Conservation (phyloP, 2,329 filamentous ascomycete genomes). For the Mycosphaerella arachidis region DNA sequence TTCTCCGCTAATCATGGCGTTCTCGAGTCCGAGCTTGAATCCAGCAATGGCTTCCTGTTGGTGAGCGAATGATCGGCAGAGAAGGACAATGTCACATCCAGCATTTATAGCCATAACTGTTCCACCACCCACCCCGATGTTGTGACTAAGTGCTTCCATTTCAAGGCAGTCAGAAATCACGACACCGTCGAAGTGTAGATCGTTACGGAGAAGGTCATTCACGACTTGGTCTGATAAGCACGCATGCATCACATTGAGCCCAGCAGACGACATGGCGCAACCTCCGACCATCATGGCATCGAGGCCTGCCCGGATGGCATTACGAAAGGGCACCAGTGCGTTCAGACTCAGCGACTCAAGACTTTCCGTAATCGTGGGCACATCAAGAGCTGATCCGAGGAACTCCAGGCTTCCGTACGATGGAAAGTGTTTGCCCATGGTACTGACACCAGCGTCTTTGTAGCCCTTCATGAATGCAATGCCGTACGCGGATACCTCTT, state of each 20-base stretch:
- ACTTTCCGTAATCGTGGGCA: conserved; percentile 93
- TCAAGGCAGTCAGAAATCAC: conserved; percentile 93
- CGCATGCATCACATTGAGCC: conserved; percentile 92
- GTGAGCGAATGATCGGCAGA: conserved; percentile 81
- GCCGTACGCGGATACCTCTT: conserved; percentile 89
- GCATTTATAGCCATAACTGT: conserved; percentile 97
- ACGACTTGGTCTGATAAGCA: conserved; percentile 91
- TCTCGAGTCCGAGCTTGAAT: conserved; percentile 82
- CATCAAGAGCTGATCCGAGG: conserved; percentile 81
- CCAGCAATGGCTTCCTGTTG: conserved; percentile 90
- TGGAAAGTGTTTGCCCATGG: conserved; percentile 93
- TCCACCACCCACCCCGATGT: conserved; percentile 93
- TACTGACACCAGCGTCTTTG: conserved; percentile 81
- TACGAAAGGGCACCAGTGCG: conserved; percentile 84
- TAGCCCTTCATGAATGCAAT: conserved; percentile 89
- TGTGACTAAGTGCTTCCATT: conserved; percentile 93
- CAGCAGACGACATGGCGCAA: conserved; percentile 84
- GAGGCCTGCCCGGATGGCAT: conserved; percentile 78
- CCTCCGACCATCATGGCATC: conserved; percentile 96
- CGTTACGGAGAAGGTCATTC: conserved; percentile 79
- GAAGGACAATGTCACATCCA: conserved; percentile 83
- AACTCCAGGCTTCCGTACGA: conserved; percentile 95
- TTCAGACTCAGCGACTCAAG: conserved; percentile 88
- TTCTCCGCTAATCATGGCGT: conserved; percentile 77
- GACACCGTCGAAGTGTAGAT: conserved; percentile 84